Evolutionary conservation across 1,284 basidiomycete genomes (phyloP), one percentile per base, ranked within the genome.

Genomic region (Naganishia albida): DNA sequence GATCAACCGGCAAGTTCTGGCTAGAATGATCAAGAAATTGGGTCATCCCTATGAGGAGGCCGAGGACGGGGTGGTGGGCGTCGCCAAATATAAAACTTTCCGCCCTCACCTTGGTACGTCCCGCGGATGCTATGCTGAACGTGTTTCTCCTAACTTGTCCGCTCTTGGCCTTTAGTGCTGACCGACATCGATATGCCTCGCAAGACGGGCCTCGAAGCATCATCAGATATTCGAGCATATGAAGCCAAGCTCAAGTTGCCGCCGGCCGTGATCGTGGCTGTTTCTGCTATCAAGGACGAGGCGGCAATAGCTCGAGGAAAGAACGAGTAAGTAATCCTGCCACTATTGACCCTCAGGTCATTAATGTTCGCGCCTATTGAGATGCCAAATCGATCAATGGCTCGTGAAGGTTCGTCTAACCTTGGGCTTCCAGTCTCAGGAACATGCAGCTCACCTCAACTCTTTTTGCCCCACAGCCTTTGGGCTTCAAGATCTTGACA

Each of bases 181-280:
- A 65, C 72, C 13, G 72, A 73, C 54, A 71, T 73, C 64, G 72
- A 72, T 63, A 73, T 73, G 72, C 72, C 72, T 3, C 25, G 48
- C 15, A 71, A 71, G 57, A 68, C 70, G 50, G 72, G 72, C 2
- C 70, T 72, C 54, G 67, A 67, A 26, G 70, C 72, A 7, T 69
- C 71, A 8, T 44, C 63, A 2, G 71, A 72, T 57, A 72, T 73
- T 51, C 52, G 72, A 16, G 28, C 50, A 1, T 63, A 52, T n/a
- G 60, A 73, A 51, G 26, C 63, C n/a, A 62, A 40, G 25, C 50
- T 38, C 2, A 43, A 57, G 13, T 20, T 60, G 26, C 38, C 60
- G 34, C 52, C 30, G 34, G 42, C 40, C 7, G 39, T 20, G 40
- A 71, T 73, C 23, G 62, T 73, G 13, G 72, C 70, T 23, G 71